These are phyloP conservation scores for Thalassia testudinum DNA, from an alignment of 116 monocot genomes.

Conservation along the genomic window DNA sequence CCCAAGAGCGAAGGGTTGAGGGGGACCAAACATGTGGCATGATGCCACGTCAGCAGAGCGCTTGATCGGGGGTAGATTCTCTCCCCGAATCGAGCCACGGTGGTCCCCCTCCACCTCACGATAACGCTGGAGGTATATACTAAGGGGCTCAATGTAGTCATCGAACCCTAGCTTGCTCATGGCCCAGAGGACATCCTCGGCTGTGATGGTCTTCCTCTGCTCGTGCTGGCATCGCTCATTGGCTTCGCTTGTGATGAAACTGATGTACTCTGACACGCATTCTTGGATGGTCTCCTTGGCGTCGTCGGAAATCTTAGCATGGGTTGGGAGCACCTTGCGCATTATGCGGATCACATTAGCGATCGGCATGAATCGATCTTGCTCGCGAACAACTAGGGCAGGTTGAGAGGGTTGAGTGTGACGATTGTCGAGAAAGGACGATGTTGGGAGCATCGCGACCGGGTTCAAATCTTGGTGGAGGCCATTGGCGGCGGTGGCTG, in stretches of 20 bases:
- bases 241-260: conserved; percentile 63
- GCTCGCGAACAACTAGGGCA: conserved; percentile 17
- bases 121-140: conserved; percentile 17
- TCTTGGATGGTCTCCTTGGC: conserved; percentile 65
- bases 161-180: conserved; percentile 66
- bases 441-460: no score
- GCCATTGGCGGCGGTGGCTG: neutral
- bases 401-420: neutral
- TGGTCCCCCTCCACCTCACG: conserved; percentile 41
- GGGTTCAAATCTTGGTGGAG: neutral
- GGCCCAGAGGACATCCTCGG: conserved; percentile 60
- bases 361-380: conserved; percentile 56
- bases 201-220: conserved; percentile 59
- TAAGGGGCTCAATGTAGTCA: conserved; percentile 50
- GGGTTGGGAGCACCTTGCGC: conserved; percentile 40
- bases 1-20: neutral
- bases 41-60: conserved; percentile 3
- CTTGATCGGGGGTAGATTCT: conserved; percentile 11
- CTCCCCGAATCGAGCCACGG: conserved; percentile 29
- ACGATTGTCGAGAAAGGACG: no score
- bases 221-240: conserved; percentile 53
- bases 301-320: conserved; percentile 66
- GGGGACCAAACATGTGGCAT: conserved; percentile 5
- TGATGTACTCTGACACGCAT: conserved; percentile 55
- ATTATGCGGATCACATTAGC: conserved; percentile 57